Evolutionary conservation across 2,329 filamentous ascomycete genomes (phyloP).

Genomic region (Hymenoscyphus linearis): DNA sequence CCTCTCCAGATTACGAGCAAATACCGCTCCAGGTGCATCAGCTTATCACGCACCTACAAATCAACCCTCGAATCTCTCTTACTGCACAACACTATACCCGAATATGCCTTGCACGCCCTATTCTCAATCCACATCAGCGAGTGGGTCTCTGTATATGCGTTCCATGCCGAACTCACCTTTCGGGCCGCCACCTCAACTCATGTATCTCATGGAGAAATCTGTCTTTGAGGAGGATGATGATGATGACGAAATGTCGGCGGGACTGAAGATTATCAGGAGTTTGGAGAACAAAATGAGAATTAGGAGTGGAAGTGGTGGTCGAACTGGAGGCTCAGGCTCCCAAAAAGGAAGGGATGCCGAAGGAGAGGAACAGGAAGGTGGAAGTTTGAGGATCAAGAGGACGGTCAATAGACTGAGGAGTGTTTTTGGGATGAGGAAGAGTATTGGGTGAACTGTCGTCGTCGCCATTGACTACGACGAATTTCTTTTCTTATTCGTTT

Average conservation of each 20-base stretch:
- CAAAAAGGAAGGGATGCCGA: neutral
- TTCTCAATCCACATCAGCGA: neutral
- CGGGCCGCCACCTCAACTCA: neutral
- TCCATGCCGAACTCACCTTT: neutral
- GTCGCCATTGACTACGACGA: neutral
- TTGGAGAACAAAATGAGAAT: conserved; percentile 65
- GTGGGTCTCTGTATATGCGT: neutral
- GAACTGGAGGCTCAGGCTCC: neutral
- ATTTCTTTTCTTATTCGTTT: neutral
- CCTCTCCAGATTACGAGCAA: neutral
- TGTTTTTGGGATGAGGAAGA: neutral
- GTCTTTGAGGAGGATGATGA: conserved; percentile 40
- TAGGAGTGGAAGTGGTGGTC: conserved; percentile 68
- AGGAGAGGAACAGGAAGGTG: conserved; percentile 53
- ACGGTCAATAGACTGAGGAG: neutral
- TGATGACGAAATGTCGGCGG: conserved; percentile 49
- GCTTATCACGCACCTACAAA: neutral
- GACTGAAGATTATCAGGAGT: conserved; percentile 64
- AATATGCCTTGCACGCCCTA: neutral
- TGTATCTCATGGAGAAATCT: conserved; percentile 4
- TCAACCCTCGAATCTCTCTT: neutral
- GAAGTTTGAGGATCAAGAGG: conserved; percentile 54
- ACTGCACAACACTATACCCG: neutral
- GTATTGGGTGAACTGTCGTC: neutral
- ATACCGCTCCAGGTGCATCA: neutral